Conservation (phyloP, 2,329 filamentous ascomycete genomes). For the Camptophora hylomeconis region DNA sequence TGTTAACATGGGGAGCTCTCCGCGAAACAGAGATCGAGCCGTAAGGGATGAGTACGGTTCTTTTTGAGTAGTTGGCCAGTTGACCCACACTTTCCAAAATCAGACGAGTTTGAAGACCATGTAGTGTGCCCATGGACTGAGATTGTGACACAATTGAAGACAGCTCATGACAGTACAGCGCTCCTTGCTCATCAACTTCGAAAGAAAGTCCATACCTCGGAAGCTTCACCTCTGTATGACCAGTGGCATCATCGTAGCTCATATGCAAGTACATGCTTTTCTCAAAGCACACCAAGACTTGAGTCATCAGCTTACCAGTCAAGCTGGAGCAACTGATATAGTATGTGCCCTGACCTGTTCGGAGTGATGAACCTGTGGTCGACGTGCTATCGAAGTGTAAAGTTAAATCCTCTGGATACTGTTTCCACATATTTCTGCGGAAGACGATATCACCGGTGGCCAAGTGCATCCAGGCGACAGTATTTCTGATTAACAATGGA, state of each 20-base stretch:
- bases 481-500: conserved; percentile 25
- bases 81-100: conserved; percentile 32
- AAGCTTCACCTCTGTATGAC: no score
- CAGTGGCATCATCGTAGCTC: no score
- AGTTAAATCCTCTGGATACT: conserved; percentile 18
- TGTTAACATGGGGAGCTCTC: conserved; percentile 9
- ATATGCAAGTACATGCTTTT: no score
- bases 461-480: conserved; percentile 36
- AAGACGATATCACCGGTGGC: conserved; percentile 20
- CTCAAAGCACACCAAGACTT: no score
- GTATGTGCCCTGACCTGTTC: no score
- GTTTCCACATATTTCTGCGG: conserved; percentile 20
- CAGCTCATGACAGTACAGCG: conserved; percentile 10
- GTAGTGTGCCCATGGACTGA: conserved; percentile 35
- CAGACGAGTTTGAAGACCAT: conserved; percentile 38
- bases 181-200: conserved; percentile 16
- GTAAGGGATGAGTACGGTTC: conserved; percentile 18
- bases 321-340: no score
- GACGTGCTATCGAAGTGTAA: conserved; percentile 7
- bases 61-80: no score
- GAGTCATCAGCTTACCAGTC: no score
- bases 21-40: conserved; percentile 10
- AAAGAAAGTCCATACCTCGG: conserved; percentile 39
- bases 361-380: no score
- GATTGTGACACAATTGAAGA: conserved; percentile 26